Evolutionary conservation across 371 early-diverging fungal species (phyloP).

Genomic region (Syncephalastrum contaminatum): DNA sequence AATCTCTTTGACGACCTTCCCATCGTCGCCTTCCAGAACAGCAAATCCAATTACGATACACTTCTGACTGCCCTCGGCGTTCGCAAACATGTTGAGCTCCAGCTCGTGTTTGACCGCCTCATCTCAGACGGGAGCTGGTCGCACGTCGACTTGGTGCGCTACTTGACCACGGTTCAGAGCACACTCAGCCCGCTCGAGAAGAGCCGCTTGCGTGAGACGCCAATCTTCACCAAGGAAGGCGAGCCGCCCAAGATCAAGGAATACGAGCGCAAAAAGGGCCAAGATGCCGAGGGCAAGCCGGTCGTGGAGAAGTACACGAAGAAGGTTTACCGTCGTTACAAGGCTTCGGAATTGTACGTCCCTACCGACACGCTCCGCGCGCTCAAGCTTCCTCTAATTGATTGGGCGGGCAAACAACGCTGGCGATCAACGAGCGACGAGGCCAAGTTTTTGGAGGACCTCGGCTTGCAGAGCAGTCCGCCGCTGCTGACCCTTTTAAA

Average conservation of each 20-base stretch:
- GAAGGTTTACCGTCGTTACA: constrained; percentile 48
- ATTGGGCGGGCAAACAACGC: constrained; percentile 56
- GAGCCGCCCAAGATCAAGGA: constrained; percentile 29
- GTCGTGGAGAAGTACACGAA: constrained; percentile 22
- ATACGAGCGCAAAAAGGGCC: constrained; percentile 13
- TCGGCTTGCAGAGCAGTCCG: constrained; percentile 66
- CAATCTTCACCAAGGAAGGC: constrained; percentile 69
- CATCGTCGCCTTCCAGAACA: constrained; percentile 54
- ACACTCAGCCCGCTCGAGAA: constrained; percentile 65
- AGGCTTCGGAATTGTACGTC: constrained; percentile 71
- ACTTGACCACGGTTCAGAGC: constrained; percentile 68
- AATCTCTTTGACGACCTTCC: constrained; percentile 87
- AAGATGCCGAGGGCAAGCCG: constrained; percentile 15
- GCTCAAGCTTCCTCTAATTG: constrained; percentile 69
- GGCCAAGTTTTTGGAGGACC: constrained; percentile 60
- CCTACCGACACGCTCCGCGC: constrained; percentile 63
- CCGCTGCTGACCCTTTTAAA: constrained; percentile 54
- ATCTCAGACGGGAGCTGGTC: constrained; percentile 85
- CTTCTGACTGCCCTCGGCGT: constrained; percentile 76
- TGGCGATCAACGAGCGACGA: constrained; percentile 56
- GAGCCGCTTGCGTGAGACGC: constrained; percentile 60
- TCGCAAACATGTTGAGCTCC: constrained; percentile 86
- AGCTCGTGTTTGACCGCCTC: constrained; percentile 82
- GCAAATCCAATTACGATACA: constrained; percentile 51
- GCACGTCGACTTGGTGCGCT: constrained; percentile 81